A percentile compares a stretch with the other conserved stretches of the same genome.
phyloP scores from a whole-genome alignment of 257 asterid species.

The Solanum corneliomulleri region DNA sequence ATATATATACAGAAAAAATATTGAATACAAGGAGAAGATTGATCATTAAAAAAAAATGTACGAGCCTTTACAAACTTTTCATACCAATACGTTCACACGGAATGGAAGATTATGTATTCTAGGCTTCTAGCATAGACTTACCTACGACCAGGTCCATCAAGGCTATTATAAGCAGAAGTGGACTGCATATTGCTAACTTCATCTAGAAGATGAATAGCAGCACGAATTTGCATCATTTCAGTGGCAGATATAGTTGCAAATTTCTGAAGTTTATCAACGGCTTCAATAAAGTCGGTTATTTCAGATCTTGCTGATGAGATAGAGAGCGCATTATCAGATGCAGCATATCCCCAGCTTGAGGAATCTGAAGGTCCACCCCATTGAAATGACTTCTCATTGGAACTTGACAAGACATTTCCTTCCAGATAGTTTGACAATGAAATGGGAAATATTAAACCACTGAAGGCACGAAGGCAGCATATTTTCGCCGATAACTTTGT shows the following conservation, averaged over 20 bases:
- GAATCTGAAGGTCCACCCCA: constrained; percentile 51
- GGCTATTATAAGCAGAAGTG: constrained; percentile 76
- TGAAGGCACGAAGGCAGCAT: constrained; percentile 16
- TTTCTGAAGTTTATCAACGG: constrained; percentile 45
- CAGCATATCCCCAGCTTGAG: constrained; percentile 28
- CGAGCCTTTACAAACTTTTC: background rate
- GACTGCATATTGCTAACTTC: constrained; percentile 53
- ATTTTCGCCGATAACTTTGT: constrained; percentile 16
- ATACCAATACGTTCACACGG: background rate
- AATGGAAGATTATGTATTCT: background rate
- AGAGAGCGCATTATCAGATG: constrained; percentile 18
- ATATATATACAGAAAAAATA: background rate
- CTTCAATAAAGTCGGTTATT: constrained; percentile 40
- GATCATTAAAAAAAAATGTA: background rate
- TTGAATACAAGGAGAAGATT: background rate
- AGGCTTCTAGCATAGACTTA: constrained; percentile 4
- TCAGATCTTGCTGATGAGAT: constrained; percentile 45
- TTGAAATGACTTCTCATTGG: constrained; percentile 43
- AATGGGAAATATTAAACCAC: constrained; percentile 37
- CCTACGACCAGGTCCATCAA: constrained; percentile 96
- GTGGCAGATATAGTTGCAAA: constrained; percentile 25
- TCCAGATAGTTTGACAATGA: constrained; percentile 74
- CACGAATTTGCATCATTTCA: constrained; percentile 70
- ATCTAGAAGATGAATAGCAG: constrained; percentile 60
- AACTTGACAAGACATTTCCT: constrained; percentile 39